These are phyloP conservation scores for Arabidopsis thaliana DNA, from an alignment of 345 rosid species.

Conservation along the genomic window TAIR10.1 NC_003074.8:21428501-21429000, in stretches of 20 bases:
- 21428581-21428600: neutral
- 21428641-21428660: slow-evolving; percentile 39
- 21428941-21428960: neutral
- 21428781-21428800: slow-evolving; percentile 40
- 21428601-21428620: slow-evolving; percentile 9
- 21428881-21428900: slow-evolving; percentile 75
- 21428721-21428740: slow-evolving; percentile 41
- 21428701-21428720: slow-evolving; percentile 31
- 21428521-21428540: neutral
- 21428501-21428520: neutral
- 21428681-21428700: slow-evolving; percentile 30
- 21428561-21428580: neutral
- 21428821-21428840: slow-evolving; percentile 46
- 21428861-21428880: slow-evolving; percentile 83
- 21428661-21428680: slow-evolving; percentile 16
- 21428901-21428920: slow-evolving; percentile 31
- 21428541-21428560: neutral
- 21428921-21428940: neutral
- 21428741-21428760: slow-evolving; percentile 36
- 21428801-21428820: slow-evolving; percentile 39
- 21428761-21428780: slow-evolving; percentile 31
- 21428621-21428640: slow-evolving; percentile 43
- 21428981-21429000: slow-evolving; percentile 88
- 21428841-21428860: slow-evolving; percentile 95
- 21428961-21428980: neutral